Evolutionary conservation across 352 stramenopile genomes (phyloP).

Genomic region (Halophytophthora polymorphica): DNA sequence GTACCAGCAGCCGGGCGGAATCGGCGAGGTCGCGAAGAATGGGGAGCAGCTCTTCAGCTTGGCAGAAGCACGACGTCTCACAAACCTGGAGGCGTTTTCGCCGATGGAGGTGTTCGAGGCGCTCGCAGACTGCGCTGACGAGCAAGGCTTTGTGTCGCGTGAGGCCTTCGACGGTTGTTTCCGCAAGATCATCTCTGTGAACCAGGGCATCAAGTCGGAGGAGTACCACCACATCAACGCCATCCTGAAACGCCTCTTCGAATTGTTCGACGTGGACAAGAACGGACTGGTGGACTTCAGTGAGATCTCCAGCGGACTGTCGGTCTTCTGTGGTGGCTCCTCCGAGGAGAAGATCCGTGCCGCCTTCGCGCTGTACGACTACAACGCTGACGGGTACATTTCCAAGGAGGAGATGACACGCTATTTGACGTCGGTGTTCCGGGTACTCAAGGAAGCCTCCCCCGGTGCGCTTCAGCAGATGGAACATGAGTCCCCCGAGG

Average conservation of each 20-base stretch:
- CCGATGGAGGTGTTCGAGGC: conserved; percentile 79
- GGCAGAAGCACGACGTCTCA: conserved; percentile 62
- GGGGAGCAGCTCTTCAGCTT: conserved; percentile 78
- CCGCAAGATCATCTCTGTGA: conserved; percentile 62
- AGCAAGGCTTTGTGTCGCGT: conserved; percentile 70
- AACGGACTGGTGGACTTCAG: conserved; percentile 84
- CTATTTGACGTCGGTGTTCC: conserved; percentile 86
- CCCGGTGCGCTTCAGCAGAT: conserved; percentile 44
- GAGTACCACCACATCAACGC: conserved; percentile 67
- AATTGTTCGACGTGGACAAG: conserved; percentile 83
- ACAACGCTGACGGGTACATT: conserved; percentile 83
- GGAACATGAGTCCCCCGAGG: conserved; percentile 51
- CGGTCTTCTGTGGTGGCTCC: conserved; percentile 80
- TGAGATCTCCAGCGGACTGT: conserved; percentile 84
- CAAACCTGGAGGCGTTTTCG: conserved; percentile 70
- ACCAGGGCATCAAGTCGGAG: conserved; percentile 41
- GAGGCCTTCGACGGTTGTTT: conserved; percentile 78
- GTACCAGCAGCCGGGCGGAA: conserved; percentile 74
- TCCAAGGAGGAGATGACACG: conserved; percentile 82
- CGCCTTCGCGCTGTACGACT: conserved; percentile 83
- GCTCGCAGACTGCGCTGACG: conserved; percentile 62
- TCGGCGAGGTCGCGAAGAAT: conserved; percentile 74
- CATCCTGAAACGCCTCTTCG: conserved; percentile 78
- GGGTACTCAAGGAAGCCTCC: conserved; percentile 75
- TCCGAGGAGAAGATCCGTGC: conserved; percentile 73